Percentiles rank a stretch among this genome's conserved stretches.
Evolutionary conservation across 139 green algal species (phyloP).

Genomic region (Chlorella sp.): DNA sequence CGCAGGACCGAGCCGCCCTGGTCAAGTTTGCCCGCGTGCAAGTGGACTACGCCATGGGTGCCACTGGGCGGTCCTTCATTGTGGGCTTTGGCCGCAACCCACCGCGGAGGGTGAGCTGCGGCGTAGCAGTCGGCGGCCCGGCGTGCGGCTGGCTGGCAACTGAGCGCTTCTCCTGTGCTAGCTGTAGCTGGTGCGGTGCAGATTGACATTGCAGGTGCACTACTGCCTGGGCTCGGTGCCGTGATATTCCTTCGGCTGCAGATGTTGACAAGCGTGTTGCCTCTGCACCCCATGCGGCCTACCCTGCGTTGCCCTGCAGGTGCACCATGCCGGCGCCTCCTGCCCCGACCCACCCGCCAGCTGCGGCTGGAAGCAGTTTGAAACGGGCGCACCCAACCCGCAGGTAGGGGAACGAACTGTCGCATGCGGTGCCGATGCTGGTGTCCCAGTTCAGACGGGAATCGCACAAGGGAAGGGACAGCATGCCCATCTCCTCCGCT

Average conservation of each 20-base stretch:
- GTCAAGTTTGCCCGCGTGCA: conserved; percentile 37
- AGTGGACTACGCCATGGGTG: conserved; percentile 56
- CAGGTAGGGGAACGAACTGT: neutral
- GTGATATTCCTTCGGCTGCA: too few relatives aligned
- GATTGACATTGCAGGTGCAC: too few relatives aligned
- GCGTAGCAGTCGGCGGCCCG: neutral
- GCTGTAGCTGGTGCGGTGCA: too few relatives aligned
- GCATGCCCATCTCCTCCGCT: neutral
- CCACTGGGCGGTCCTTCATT: conserved; percentile 40
- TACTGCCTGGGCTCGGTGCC: too few relatives aligned
- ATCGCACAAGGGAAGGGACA: neutral
- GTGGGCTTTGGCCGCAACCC: conserved; percentile 44
- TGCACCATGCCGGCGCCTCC: conserved; percentile 54
- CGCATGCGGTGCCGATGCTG: neutral
- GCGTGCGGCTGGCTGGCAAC: neutral
- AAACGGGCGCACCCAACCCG: conserved; percentile 17
- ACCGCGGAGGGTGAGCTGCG: neutral
- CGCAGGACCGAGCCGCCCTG: neutral
- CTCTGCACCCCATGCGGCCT: too few relatives aligned
- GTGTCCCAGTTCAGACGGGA: neutral
- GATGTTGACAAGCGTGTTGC: too few relatives aligned
- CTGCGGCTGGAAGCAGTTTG: conserved; percentile 28
- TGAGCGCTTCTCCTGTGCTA: too few relatives aligned
- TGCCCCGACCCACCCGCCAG: conserved; percentile 37
- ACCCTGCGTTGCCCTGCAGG: conserved; percentile 31